These are phyloP conservation scores for Prunella vulgaris DNA, from an alignment of 257 asterid genomes.

Conservation along the genomic window DNA sequence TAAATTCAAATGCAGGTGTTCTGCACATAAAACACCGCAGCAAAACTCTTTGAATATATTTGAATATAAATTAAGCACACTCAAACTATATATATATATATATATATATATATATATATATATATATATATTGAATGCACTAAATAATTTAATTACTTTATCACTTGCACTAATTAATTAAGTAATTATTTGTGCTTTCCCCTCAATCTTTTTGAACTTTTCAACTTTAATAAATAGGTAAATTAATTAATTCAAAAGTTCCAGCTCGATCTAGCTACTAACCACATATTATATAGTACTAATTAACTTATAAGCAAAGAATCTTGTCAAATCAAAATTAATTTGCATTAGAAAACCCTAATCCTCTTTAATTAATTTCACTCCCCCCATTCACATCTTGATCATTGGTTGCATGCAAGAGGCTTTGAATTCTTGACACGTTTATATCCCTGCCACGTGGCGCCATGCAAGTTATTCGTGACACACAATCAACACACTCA, in stretches of 20 bases:
- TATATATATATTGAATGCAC: no score
- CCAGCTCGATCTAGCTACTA: slow-evolving; percentile 22
- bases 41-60: no score
- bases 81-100: no score
- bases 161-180: no score
- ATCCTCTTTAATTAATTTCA: background rate
- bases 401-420: slow-evolving; percentile 37
- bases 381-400: slow-evolving; percentile 18
- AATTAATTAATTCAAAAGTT: slow-evolving; percentile 13
- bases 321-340: slow-evolving; percentile 64
- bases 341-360: background rate
- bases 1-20: no score
- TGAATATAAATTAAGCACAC: no score
- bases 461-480: slow-evolving; percentile 2
- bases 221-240: background rate
- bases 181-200: no score
- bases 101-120: no score
- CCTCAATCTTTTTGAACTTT: background rate
- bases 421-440: slow-evolving; percentile 34
- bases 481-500: background rate
- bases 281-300: slow-evolving; percentile 20
- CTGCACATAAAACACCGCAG: no score
- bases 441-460: slow-evolving; percentile 42
- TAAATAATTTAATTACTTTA: no score
- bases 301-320: slow-evolving; percentile 52